These are phyloP conservation scores for Earliella scabrosa DNA, from an alignment of 1,284 basidiomycete genomes.

Conservation along the genomic window DNA sequence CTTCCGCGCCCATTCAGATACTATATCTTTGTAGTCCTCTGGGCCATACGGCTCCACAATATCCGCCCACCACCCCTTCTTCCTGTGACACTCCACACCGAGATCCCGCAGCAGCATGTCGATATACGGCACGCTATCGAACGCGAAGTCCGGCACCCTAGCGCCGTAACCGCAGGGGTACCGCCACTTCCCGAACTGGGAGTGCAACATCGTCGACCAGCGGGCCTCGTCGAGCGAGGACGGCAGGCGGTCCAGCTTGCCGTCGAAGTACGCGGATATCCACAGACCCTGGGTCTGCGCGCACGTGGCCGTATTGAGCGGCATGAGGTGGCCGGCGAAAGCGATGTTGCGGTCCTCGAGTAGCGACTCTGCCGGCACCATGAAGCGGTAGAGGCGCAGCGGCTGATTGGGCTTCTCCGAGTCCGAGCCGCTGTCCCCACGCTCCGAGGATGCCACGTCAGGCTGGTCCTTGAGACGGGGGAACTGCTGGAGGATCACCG, in stretches of 20 bases:
- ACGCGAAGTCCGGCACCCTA: constrained; percentile 1
- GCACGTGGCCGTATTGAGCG: background rate
- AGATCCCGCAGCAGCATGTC: constrained; percentile 1
- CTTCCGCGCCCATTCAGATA: background rate
- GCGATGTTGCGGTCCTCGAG: background rate
- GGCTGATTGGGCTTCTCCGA: background rate
- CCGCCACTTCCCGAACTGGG: background rate
- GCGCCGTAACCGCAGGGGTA: constrained; percentile 3
- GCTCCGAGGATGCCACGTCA: background rate
- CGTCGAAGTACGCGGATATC: constrained; percentile 4
- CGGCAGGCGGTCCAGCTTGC: background rate
- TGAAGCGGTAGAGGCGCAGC: constrained; percentile 3
- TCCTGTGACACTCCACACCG: background rate
- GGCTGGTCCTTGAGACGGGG: constrained; percentile 4
- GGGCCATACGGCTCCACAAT: background rate
- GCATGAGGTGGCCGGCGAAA: background rate
- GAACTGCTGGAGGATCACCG: background rate
- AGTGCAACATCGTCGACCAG: constrained; percentile 1
- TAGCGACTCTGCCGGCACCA: background rate
- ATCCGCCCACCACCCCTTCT: background rate
- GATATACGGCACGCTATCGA: background rate
- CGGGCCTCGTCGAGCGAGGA: background rate
- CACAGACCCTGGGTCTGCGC: background rate
- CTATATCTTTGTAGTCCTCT: background rate
- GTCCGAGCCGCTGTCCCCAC: background rate